A percentile compares a stretch with the other conserved stretches of the same genome.
These are phyloP conservation scores for Sphagnum contortum DNA, from an alignment of 225 moss, liverwort and hornwort species.

Conservation along the genomic window DNA sequence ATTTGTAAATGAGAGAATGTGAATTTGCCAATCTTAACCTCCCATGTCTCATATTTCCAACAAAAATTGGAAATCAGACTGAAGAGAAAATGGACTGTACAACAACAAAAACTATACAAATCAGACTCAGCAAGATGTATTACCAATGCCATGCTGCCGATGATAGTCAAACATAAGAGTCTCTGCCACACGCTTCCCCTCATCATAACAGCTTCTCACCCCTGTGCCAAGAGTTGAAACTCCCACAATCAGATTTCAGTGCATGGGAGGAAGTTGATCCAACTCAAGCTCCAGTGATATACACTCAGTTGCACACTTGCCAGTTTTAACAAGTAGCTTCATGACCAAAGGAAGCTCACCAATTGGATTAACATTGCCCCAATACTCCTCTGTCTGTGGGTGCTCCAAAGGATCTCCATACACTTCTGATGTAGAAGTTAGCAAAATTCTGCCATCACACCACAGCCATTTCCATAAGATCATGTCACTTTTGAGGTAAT, in stretches of 20 bases:
- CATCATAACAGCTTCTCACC: conserved; percentile 95
- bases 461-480: background rate
- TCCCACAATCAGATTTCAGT: background rate
- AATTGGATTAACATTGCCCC: conserved; percentile 98
- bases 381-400: conserved; percentile 91
- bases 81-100: no score
- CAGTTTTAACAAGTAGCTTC: no score
- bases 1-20: no score
- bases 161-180: conserved; percentile 99
- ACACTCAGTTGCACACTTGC: no score
- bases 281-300: no score
- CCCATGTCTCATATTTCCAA: no score
- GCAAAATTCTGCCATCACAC: conserved; percentile 51
- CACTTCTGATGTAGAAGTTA: conserved; percentile 92
- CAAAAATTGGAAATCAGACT: no score
- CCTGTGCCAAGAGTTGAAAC: conserved; percentile 15
- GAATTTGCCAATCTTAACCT: no score
- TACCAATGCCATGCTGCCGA: conserved; percentile 92
- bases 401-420: conserved; percentile 94
- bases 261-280: background rate
- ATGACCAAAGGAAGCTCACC: conserved; percentile 10
- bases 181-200: conserved; percentile 95
- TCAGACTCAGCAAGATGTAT: background rate
- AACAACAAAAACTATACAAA: no score
- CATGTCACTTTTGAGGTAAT: no score